Conservation (phyloP, 2,329 filamentous ascomycete species). For the Aspergillus costaricaensis region DNA sequence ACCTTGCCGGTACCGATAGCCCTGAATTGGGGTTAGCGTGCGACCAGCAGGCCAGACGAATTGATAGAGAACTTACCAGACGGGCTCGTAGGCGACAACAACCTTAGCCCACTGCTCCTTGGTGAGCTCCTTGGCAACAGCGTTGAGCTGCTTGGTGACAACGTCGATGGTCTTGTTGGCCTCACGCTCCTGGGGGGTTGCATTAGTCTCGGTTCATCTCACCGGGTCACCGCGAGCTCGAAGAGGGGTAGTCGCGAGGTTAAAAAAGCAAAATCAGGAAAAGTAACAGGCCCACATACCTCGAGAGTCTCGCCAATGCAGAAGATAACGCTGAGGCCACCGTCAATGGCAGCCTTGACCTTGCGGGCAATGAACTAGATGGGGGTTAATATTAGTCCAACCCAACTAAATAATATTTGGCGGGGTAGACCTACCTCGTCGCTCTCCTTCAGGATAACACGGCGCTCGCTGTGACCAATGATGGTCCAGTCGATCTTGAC, state of each 20-base stretch:
- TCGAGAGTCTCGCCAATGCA: conserved; percentile 96
- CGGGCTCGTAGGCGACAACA: conserved; percentile 97
- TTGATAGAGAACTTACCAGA: conserved; percentile 69
- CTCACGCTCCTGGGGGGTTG: conserved; percentile 68
- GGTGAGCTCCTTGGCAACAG: conserved; percentile 66
- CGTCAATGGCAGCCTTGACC: conserved; percentile 88
- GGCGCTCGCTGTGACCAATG: conserved; percentile 92
- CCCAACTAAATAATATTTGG: neutral
- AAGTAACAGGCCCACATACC: conserved; percentile 32
- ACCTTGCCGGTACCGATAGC: conserved; percentile 90
- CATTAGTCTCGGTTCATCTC: conserved; percentile 11
- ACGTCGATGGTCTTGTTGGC: conserved; percentile 75
- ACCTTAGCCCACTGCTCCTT: conserved; percentile 89
- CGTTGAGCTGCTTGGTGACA: conserved; percentile 75
- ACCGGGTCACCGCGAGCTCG: conserved; percentile 11
- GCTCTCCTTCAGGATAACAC: conserved; percentile 82
- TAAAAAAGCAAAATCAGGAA: conserved; percentile 8
- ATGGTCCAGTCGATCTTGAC: conserved; percentile 85
- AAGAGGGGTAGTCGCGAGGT: conserved; percentile 10
- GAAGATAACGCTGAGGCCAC: conserved; percentile 87
- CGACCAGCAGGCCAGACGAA: neutral
- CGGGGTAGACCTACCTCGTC: conserved; percentile 57
- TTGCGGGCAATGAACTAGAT: conserved; percentile 76
- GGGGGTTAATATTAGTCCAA: conserved; percentile 5
- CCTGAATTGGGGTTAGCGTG: conserved; percentile 37